phyloP scores from a whole-genome alignment of 768 basidiomycete species.

The Gyrodon lividus region DNA sequence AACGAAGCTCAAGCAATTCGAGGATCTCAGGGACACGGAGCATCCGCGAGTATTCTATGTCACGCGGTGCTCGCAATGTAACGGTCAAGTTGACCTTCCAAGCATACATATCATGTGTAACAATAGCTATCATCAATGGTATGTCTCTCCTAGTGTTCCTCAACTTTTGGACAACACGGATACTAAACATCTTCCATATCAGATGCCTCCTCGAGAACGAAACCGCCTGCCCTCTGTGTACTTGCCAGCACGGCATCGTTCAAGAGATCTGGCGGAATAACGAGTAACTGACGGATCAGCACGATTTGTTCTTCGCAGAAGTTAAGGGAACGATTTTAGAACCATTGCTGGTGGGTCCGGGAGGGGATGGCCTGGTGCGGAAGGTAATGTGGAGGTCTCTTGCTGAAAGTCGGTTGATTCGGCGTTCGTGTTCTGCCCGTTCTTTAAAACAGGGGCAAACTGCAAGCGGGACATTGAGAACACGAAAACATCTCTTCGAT shows the following conservation, averaged over 20 bases:
- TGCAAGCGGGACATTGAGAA: too few species aligned
- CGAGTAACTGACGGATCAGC: conserved; percentile 77
- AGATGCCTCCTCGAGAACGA: conserved; percentile 92
- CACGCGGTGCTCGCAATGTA: conserved; percentile 87
- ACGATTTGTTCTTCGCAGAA: conserved; percentile 78
- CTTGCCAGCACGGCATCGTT: conserved; percentile 81
- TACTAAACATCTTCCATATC: not conserved
- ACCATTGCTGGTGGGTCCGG: conserved; percentile 72
- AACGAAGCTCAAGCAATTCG: conserved; percentile 76
- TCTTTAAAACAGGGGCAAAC: too few species aligned
- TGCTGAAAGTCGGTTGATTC: too few species aligned
- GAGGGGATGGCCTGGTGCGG: conserved; percentile 50
- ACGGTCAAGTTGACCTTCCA: conserved; percentile 88
- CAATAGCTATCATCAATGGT: conserved; percentile 96
- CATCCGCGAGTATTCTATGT: conserved; percentile 91
- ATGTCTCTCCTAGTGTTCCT: conserved; percentile 25
- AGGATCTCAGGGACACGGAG: conserved; percentile 73
- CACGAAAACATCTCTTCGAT: too few species aligned
- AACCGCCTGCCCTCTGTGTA: conserved; percentile 87
- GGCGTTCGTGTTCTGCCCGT: too few species aligned
- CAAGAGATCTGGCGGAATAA: conserved; percentile 89
- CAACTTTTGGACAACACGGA: not conserved
- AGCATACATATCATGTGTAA: conserved; percentile 97
- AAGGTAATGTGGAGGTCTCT: not conserved
- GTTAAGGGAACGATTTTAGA: conserved; percentile 69